Evolutionary conservation across 139 green algal species (phyloP), one percentile per base, ranked within the genome.

Genomic region (Chlorella sp.): DNA sequence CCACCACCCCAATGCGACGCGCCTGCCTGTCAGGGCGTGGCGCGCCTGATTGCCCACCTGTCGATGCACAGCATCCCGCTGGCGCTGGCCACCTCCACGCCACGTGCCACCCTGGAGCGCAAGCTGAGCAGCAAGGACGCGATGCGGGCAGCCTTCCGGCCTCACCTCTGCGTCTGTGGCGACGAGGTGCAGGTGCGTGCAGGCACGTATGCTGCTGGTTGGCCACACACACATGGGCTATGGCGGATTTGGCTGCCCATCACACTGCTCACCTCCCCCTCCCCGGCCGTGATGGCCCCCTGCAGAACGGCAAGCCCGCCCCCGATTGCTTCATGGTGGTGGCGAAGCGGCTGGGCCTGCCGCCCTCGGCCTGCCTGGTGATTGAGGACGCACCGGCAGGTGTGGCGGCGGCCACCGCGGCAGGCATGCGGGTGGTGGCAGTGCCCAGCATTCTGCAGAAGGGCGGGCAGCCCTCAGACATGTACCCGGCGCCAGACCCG

Each of bases 311-410:
- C 79, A 99, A 99, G 90, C 96, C 96, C 22, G 88, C 88, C 24
- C 96, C 96, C 30, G 96, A 98, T 60, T 92, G 95, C 67, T 99
- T 98, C 90, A 62, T 93, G 34, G 82, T 81, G 28, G 91, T 92
- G 19, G 95, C 93, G 14, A 19, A 64, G 38, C 73, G 84, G 30
- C 51, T 97, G 81, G 91, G 87, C 0, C 84, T 94, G 6, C 26
- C 74, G 0, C 87, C 93, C 3, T 44, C 40, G 0, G 41, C 85
- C 1, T 98, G 95, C 88, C 62, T 99, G 43, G 94, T 95, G 11
- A 85, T 99, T 44, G 96, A 99, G 88, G 96, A 99, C 86, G 91
- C 95, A 3, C 94, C 94, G 60, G 87, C 58, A 6, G 95, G 95
- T 0, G 90, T 94, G 22, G 78, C 93, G 88, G 93, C 91, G 41